These are phyloP conservation scores for Thamnidium elegans DNA, from an alignment of 192 early-diverging fungal species.

Conservation along the genomic window DNA sequence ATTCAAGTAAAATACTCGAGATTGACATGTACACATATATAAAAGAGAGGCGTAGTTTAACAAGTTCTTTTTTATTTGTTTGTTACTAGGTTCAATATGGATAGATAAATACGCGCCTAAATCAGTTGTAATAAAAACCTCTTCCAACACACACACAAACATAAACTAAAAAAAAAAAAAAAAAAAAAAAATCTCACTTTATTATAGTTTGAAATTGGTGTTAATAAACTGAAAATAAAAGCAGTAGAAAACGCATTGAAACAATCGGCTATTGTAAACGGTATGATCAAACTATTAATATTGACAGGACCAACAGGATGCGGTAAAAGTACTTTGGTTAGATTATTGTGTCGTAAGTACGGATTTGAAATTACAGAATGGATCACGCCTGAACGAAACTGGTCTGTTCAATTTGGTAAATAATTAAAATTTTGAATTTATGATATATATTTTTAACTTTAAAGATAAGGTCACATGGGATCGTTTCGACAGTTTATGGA, in stretches of 20 bases:
- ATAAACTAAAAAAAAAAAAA: background rate
- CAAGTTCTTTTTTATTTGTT: no score
- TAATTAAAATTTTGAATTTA: no score
- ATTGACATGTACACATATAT: no score
- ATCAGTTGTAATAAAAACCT: background rate
- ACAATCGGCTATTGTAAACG: background rate
- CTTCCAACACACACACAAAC: no score
- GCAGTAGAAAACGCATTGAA: background rate
- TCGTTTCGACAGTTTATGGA: constrained; percentile 8
- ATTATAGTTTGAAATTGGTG: background rate
- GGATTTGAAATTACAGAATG: constrained; percentile 1
- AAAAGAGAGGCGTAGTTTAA: no score
- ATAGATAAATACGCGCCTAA: background rate
- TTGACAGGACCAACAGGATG: constrained; percentile 5
- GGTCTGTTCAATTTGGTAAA: background rate
- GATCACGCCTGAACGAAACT: background rate
- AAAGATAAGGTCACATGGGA: background rate
- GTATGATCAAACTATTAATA: background rate
- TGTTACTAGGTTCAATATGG: constrained; percentile 8
- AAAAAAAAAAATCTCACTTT: background rate
- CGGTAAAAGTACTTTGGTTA: constrained; percentile 10
- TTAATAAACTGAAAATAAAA: background rate
- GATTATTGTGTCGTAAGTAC: background rate
- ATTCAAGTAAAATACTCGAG: no score
- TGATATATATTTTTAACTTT: background rate